A percentile compares a stretch with the other conserved stretches of the same genome.
These are phyloP conservation scores for Umbelopsis isabellina DNA, from an alignment of 192 early-diverging fungal species.

Conservation along the genomic window DNA sequence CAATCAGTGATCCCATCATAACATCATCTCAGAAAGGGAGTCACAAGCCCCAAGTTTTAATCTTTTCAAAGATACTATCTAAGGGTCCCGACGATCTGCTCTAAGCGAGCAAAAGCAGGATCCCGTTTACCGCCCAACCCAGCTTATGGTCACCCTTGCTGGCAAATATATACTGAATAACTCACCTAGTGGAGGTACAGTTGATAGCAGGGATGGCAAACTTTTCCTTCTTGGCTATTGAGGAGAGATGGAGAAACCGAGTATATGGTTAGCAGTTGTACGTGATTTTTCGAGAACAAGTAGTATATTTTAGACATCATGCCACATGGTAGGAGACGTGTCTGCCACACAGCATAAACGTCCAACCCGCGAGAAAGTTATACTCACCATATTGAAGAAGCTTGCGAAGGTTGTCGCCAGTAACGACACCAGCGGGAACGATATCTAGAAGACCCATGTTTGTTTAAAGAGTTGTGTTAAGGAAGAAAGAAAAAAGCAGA, in stretches of 20 bases:
- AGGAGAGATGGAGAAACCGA: neutral
- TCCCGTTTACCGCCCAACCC: neutral
- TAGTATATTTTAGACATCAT: too few relatives aligned
- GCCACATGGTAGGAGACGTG: too few relatives aligned
- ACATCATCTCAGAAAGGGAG: neutral
- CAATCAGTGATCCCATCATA: neutral
- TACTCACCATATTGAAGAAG: conserved; percentile 63
- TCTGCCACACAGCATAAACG: too few relatives aligned
- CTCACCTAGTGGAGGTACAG: conserved; percentile 82
- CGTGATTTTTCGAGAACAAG: too few relatives aligned
- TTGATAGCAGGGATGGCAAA: conserved; percentile 97
- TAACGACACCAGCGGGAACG: conserved; percentile 90
- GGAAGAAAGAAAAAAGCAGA: conserved; percentile 20
- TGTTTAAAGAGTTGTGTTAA: conserved; percentile 6
- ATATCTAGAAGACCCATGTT: conserved; percentile 81
- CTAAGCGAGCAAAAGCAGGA: too few relatives aligned
- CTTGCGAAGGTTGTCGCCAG: conserved; percentile 90
- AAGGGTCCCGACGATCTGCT: too few relatives aligned
- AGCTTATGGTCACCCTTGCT: neutral
- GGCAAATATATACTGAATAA: neutral
- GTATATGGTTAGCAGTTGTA: neutral
- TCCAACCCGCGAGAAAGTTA: neutral
- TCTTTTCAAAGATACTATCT: neutral
- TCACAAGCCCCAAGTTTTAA: neutral
- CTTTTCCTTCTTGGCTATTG: conserved; percentile 63